Percentiles rank a stretch among this genome's conserved stretches.
Conservation (phyloP, 2,329 filamentous ascomycete genomes). For the Aspergillus sp. region DNA sequence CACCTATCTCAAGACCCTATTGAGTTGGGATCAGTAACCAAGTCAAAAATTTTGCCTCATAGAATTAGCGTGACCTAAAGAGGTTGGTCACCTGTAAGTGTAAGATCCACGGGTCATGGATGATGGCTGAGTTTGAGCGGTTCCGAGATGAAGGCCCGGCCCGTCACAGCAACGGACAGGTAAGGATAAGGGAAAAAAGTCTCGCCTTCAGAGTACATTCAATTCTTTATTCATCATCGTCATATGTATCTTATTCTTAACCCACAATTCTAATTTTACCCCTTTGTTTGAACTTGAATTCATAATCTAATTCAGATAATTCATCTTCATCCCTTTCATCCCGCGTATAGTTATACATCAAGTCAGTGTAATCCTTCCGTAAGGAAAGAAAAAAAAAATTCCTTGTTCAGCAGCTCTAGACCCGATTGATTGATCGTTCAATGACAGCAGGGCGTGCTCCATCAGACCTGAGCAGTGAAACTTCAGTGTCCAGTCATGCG, state of each 20-base stretch:
- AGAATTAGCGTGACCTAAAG: not conserved
- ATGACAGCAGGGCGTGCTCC: not conserved
- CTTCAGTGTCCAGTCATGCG: not conserved
- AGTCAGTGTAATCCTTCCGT: not conserved
- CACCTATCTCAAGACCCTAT: not conserved
- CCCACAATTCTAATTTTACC: not conserved
- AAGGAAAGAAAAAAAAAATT: too few relatives aligned
- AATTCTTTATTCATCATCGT: not conserved
- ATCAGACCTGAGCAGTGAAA: not conserved
- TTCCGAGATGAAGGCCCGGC: slow-evolving; percentile 19
- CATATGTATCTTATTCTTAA: too few relatives aligned
- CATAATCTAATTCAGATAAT: not conserved
- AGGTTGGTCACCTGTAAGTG: not conserved
- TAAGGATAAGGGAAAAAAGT: not conserved
- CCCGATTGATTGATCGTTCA: not conserved
- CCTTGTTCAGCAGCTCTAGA: not conserved
- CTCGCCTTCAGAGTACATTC: not conserved
- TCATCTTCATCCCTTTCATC: not conserved
- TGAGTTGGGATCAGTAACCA: not conserved
- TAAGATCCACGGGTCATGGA: not conserved
- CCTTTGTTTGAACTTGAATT: not conserved
- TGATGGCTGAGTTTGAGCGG: not conserved
- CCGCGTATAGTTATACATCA: not conserved
- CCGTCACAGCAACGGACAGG: slow-evolving; percentile 14
- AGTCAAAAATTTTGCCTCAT: not conserved